Percentiles rank a stretch among this genome's conserved stretches.
phyloP scores from a whole-genome alignment of 495 filamentous ascomycete genomes.

The Echria macrotheca region DNA sequence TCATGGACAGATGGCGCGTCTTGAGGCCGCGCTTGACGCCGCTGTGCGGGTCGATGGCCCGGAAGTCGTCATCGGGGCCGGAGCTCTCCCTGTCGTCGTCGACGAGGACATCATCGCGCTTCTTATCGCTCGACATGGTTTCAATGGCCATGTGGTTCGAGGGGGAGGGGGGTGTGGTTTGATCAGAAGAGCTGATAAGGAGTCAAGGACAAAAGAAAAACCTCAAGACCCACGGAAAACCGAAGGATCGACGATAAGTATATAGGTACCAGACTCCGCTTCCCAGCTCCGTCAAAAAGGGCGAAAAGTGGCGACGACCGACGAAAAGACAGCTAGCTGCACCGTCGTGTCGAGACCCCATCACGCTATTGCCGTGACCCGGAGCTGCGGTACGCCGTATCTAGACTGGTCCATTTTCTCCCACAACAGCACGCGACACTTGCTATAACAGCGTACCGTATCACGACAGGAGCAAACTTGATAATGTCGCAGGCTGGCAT shows the following conservation, averaged over 20 bases:
- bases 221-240: too few species aligned
- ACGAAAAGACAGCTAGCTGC: too few species aligned
- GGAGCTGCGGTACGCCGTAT: too few species aligned
- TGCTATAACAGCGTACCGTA: not conserved
- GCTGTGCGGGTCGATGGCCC: conserved; percentile 39
- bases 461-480: not conserved
- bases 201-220: too few species aligned
- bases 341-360: too few species aligned
- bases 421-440: not conserved
- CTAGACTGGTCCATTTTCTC: not conserved
- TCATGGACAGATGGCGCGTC: conserved; percentile 67
- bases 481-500: not conserved
- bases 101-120: conserved; percentile 3
- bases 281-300: too few species aligned
- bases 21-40: conserved; percentile 55
- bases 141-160: not conserved
- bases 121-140: not conserved
- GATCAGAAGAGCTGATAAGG: too few species aligned
- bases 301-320: too few species aligned
- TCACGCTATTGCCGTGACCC: too few species aligned
- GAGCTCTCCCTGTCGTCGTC: not conserved
- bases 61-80: conserved; percentile 29
- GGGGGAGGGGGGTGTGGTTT: not conserved
- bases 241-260: too few species aligned
- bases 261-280: too few species aligned